These are phyloP conservation scores for Chenopodium berlandieri DNA, from an alignment of 148 eudicot genomes.

Conservation along the genomic window DNA sequence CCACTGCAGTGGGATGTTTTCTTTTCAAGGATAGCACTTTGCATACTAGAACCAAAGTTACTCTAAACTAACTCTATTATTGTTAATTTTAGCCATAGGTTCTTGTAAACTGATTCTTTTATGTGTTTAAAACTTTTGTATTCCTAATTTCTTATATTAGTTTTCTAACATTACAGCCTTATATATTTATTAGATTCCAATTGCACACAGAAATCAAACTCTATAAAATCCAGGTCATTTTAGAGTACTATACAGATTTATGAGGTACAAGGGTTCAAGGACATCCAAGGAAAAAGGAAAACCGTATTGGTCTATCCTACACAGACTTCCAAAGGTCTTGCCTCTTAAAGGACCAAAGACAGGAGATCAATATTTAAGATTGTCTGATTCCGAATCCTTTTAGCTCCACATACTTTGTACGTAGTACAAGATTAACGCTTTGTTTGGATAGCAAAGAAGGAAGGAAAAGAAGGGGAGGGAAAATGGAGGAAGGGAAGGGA, in stretches of 20 bases:
- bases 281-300: not conserved
- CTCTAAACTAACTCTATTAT: no score
- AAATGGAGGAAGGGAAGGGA: no score
- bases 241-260: not conserved
- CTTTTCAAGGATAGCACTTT: no score
- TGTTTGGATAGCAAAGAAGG: no score
- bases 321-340: not conserved
- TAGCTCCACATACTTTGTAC: not conserved
- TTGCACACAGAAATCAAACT: not conserved
- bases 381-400: not conserved
- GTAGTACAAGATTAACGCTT: no score
- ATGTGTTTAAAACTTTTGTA: no score
- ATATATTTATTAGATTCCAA: not conserved
- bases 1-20: no score
- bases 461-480: no score
- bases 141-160: no score
- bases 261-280: not conserved
- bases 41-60: no score
- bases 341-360: not conserved
- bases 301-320: not conserved
- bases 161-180: not conserved
- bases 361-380: not conserved
- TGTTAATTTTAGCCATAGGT: no score
- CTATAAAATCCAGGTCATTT: not conserved
- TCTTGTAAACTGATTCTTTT: no score